A percentile compares a stretch with the other conserved stretches of the same genome.
Conservation (phyloP, 1,284 basidiomycete species). For the Apiotrichum brassicae region DNA sequence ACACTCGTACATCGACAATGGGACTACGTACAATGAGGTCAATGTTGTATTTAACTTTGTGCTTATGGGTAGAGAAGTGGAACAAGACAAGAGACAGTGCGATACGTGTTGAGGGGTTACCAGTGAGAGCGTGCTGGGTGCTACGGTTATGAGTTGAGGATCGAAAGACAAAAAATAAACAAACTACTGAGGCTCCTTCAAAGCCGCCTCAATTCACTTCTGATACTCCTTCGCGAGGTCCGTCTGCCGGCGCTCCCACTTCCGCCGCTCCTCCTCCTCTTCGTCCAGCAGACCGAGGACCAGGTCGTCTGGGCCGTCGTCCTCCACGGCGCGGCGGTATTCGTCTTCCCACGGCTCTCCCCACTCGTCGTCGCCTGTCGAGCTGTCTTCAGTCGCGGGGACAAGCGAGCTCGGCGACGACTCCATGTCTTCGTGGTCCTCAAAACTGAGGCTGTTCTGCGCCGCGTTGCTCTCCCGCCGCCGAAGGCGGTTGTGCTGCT, state of each 20-base stretch:
- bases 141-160: too few relatives aligned
- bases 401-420: conserved; percentile 28
- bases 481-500: conserved; percentile 19
- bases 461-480: conserved; percentile 18
- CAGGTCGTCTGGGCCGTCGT: conserved; percentile 44
- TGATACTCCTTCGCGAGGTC: conserved; percentile 3
- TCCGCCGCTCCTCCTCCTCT: conserved; percentile 41
- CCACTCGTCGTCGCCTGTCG: conserved; percentile 29
- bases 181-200: too few relatives aligned
- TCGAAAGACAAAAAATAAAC: too few relatives aligned
- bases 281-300: conserved; percentile 46
- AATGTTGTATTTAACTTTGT: too few relatives aligned
- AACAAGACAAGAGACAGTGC: too few relatives aligned
- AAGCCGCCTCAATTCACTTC: not conserved
- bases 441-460: conserved; percentile 33
- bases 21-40: too few relatives aligned
- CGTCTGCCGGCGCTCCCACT: conserved; percentile 24
- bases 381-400: conserved; percentile 27
- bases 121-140: too few relatives aligned
- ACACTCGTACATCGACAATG: too few relatives aligned
- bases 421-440: conserved; percentile 33
- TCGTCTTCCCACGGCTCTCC: conserved; percentile 43
- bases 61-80: too few relatives aligned
- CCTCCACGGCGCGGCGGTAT: conserved; percentile 40
- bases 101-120: too few relatives aligned